Evolutionary conservation across 345 rosid genomes (phyloP), one percentile per base, ranked within the genome.

Genomic region (Isatis tinctoria): DNA sequence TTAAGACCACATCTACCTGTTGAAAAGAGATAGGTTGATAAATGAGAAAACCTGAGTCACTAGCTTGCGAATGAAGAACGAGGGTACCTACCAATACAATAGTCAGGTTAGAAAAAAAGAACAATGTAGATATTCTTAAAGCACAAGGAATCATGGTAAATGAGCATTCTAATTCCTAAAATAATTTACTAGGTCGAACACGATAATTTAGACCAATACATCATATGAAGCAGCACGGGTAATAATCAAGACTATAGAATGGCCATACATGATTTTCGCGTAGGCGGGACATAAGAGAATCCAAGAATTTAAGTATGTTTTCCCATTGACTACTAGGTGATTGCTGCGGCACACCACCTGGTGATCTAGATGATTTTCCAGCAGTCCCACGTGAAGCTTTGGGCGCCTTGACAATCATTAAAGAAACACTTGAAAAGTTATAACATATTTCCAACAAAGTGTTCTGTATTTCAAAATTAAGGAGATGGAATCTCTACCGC

Each of bases 11-110:
- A 60, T 75, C 58, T 74, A 90, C 97, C 99, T 95, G 85, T 95
- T 95, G 85, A 95, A 95, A 75, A 95, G 97, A 18, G 93, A 90
- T 39, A 90, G 86, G 69, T 92, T 95, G 86, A 95, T 83, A 84
- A 95, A 95, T 73, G 97, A 95, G 78, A 92, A 95, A 74, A 95
- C 97, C 80, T 95, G 99, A 75, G 97, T 95, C 63, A 92, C 76
- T 49, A 95, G 92, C 85, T 95, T 95, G 36, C 97, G 96, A 66
- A 95, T 90, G 85, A 95, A 95, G 82, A 91, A 95, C 40, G 96
- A 87, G 59, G 99, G 99, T 60, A 95, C 97, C 99, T 95, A 74
- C 44, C 75, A 52, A 60, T 26, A 81, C 18, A 68, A 65, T 60
- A 32, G 44, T 41, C 52, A 44, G 48, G 65, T 85, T 51, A 80